phyloP scores from a whole-genome alignment of 352 stramenopile genomes.

The Globisporangium mamillatum region DNA sequence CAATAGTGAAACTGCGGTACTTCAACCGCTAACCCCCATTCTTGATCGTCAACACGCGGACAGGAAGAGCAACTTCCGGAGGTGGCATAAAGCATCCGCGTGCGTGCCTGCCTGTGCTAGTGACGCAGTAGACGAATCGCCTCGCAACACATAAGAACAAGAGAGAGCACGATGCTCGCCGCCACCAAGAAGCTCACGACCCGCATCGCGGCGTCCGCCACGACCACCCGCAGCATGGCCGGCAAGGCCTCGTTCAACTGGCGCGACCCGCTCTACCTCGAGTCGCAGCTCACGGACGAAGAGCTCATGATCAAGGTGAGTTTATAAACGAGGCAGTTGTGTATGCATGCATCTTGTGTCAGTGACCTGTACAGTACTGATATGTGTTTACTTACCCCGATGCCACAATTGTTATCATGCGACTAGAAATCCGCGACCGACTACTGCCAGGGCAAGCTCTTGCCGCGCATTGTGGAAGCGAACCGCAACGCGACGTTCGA shows the following conservation, averaged over 20 bases:
- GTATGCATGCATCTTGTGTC: neutral
- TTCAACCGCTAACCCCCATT: neutral
- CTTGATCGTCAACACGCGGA: slow-evolving; percentile 6
- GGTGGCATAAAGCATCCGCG: neutral
- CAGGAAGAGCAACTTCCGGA: slow-evolving; percentile 1
- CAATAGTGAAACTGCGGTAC: slow-evolving; percentile 1
- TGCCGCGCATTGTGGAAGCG: slow-evolving; percentile 91
- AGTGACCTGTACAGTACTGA: neutral
- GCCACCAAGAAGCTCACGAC: slow-evolving; percentile 23
- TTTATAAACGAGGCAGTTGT: neutral
- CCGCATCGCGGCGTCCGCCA: slow-evolving; percentile 24
- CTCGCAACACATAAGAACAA: neutral
- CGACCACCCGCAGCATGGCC: slow-evolving; percentile 36
- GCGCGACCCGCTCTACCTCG: slow-evolving; percentile 77
- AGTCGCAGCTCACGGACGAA: slow-evolving; percentile 85
- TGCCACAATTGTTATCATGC: no score
- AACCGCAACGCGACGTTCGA: slow-evolving; percentile 96
- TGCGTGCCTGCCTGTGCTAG: neutral
- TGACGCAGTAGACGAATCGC: slow-evolving; percentile 12
- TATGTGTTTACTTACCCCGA: neutral
- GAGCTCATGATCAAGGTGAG: slow-evolving; percentile 89
- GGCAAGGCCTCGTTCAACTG: slow-evolving; percentile 67
- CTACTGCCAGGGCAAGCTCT: slow-evolving; percentile 94
- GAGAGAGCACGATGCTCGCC: slow-evolving; percentile 25
- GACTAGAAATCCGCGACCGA: slow-evolving; percentile 85